Percentiles rank a stretch among this genome's conserved stretches.
phyloP scores from a whole-genome alignment of 768 basidiomycete genomes.

The Mycena haematopus region DNA sequence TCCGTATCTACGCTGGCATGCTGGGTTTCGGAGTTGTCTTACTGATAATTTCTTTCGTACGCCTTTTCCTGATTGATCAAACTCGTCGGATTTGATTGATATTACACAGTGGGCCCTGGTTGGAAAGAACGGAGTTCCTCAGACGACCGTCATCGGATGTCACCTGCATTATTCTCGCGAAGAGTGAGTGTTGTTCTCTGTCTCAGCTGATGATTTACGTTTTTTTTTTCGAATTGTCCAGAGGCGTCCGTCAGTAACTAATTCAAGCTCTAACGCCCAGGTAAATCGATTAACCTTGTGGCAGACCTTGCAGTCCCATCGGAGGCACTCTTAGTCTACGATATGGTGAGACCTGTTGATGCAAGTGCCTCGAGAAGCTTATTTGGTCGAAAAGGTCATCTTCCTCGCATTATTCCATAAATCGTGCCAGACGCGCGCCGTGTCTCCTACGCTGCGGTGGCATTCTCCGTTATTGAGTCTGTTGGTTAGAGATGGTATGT shows the following conservation, averaged over 20 bases:
- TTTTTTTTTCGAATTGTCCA: background rate
- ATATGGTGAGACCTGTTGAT: background rate
- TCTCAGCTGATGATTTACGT: background rate
- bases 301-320: conserved; percentile 20
- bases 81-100: background rate
- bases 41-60: conserved; percentile 5
- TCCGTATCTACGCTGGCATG: conserved; percentile 2
- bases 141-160: conserved; percentile 7
- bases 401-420: conserved; percentile 9
- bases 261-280: background rate
- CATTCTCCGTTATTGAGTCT: conserved; percentile 4
- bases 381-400: background rate
- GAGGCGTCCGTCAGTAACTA: conserved; percentile 16
- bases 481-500: conserved; percentile 20
- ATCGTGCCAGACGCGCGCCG: conserved; percentile 8
- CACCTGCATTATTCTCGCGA: conserved; percentile 8
- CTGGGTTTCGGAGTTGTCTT: background rate
- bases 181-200: background rate
- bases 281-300: background rate
- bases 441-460: background rate
- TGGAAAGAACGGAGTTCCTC: conserved; percentile 3
- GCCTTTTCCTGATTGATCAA: background rate
- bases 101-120: conserved; percentile 19
- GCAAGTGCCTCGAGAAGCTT: background rate
- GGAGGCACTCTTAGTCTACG: conserved; percentile 21